Percentiles rank a stretch among this genome's conserved stretches.
Conservation (phyloP, 768 basidiomycete genomes). For the Dioszegia hungarica region DNA sequence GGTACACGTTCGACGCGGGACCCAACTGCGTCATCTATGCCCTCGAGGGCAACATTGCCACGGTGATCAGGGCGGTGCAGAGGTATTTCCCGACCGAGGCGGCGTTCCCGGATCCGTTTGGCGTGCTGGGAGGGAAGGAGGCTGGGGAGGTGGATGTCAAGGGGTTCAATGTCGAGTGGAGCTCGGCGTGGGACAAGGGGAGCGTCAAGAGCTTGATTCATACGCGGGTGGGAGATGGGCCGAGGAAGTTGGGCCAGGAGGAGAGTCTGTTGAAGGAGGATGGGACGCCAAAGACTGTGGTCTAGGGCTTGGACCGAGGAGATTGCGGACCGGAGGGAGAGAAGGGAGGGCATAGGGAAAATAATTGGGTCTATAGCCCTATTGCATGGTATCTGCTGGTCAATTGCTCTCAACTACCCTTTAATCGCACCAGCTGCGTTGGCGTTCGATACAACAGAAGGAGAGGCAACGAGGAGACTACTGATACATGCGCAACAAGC, state of each 20-base stretch:
- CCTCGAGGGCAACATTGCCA: slow-evolving; percentile 65
- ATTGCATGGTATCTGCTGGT: no score
- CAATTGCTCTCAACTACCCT: no score
- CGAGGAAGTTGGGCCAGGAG: slow-evolving; percentile 58
- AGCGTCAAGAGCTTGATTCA: slow-evolving; percentile 87
- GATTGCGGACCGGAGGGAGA: neutral
- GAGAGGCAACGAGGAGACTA: neutral
- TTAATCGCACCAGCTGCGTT: no score
- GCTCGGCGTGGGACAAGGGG: slow-evolving; percentile 66
- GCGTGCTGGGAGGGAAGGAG: slow-evolving; percentile 54
- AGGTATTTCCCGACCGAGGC: slow-evolving; percentile 85
- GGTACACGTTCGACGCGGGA: slow-evolving; percentile 98
- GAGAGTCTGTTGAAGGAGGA: slow-evolving; percentile 64
- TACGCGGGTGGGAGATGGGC: slow-evolving; percentile 88
- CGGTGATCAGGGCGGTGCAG: slow-evolving; percentile 70
- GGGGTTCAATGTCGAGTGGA: slow-evolving; percentile 75
- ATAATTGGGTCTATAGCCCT: neutral
- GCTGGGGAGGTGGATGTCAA: slow-evolving; percentile 50
- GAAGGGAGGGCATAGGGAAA: neutral
- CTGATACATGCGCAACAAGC: slow-evolving; percentile 2
- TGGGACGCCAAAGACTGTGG: slow-evolving; percentile 61
- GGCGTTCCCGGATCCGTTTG: slow-evolving; percentile 58
- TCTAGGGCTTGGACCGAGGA: no score
- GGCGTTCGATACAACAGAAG: neutral
- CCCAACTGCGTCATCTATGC: slow-evolving; percentile 98